Evolutionary conservation across 805 yeast species (phyloP).

Genomic region (Candida corydali): DNA sequence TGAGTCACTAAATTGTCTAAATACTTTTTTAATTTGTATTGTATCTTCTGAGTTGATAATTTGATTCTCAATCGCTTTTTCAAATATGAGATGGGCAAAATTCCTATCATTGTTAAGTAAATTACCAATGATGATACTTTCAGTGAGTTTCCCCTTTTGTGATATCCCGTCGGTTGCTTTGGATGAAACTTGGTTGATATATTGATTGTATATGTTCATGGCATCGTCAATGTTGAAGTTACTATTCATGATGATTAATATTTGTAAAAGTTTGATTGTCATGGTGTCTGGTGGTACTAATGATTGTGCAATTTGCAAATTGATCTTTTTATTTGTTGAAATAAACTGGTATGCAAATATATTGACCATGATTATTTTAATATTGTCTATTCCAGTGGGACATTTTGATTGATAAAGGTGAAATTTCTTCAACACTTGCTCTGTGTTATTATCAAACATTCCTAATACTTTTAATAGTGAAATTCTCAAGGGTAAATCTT

Average conservation of each 20-base stretch:
- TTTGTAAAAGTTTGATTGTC: constrained; percentile 33
- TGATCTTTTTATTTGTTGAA: constrained; percentile 21
- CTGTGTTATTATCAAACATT: constrained; percentile 24
- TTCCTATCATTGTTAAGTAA: constrained; percentile 47
- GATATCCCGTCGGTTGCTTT: constrained; percentile 32
- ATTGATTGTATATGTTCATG: constrained; percentile 43
- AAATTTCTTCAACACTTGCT: constrained; percentile 31
- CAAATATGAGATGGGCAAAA: constrained; percentile 49
- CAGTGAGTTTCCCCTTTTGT: constrained; percentile 41
- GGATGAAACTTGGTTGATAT: constrained; percentile 34
- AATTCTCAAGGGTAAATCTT: constrained; percentile 27
- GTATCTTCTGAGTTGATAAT: constrained; percentile 39
- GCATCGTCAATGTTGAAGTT: constrained; percentile 35
- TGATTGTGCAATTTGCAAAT: constrained; percentile 36
- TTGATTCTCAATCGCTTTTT: constrained; percentile 35
- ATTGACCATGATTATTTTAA: constrained; percentile 39
- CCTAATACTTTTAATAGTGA: constrained; percentile 31
- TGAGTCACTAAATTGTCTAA: constrained; percentile 51
- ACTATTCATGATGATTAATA: constrained; percentile 39
- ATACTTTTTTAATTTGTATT: constrained; percentile 35
- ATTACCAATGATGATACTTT: constrained; percentile 41
- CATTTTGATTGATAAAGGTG: constrained; percentile 37
- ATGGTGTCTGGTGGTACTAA: constrained; percentile 23
- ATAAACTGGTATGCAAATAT: constrained; percentile 39
- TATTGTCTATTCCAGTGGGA: constrained; percentile 34